Percentiles rank a stretch among this genome's conserved stretches.
Conservation (phyloP, 345 rosid species). For the Carallia pectinifolia region DNA sequence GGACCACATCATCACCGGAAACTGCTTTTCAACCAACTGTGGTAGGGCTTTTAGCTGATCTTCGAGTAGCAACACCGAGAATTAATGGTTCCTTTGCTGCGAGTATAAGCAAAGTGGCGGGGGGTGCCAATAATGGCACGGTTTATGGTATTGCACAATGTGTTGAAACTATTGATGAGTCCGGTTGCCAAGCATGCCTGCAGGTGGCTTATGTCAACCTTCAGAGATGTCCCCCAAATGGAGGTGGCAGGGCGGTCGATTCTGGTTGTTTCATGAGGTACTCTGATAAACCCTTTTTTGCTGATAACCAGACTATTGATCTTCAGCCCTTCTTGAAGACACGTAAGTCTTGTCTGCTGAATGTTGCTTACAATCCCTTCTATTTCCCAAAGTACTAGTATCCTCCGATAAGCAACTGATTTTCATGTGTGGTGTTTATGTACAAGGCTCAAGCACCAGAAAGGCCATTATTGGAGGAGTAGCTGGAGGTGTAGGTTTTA, state of each 20-base stretch:
- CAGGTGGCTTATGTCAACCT: constrained; percentile 24
- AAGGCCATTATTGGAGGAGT: constrained; percentile 36
- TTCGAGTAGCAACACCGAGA: constrained; percentile 36
- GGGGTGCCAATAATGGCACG: background rate
- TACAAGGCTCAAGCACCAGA: constrained; percentile 31
- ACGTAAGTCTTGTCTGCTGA: constrained; percentile 14
- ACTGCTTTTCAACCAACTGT: constrained; percentile 18
- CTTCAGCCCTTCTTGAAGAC: constrained; percentile 28
- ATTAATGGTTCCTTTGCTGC: constrained; percentile 40
- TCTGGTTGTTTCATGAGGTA: constrained; percentile 45
- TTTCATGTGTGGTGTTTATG: background rate
- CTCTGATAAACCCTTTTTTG: constrained; percentile 35
- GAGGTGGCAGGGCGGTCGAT: constrained; percentile 36
- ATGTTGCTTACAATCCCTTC: background rate
- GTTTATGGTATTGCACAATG: constrained; percentile 30
- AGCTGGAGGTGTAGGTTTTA: constrained; percentile 35
- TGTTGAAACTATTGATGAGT: constrained; percentile 28
- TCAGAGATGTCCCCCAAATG: constrained; percentile 27
- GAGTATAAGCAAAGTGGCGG: constrained; percentile 13
- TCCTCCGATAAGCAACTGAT: background rate
- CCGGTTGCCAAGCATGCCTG: constrained; percentile 37
- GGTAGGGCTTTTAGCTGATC: constrained; percentile 21
- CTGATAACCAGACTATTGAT: constrained; percentile 36
- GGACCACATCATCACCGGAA: background rate
- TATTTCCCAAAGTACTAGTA: background rate